A percentile compares a stretch with the other conserved stretches of the same genome.
These are phyloP conservation scores for Leishmania mexicana DNA, from an alignment of 208 protist genomes.

Conservation along the genomic window DNA sequence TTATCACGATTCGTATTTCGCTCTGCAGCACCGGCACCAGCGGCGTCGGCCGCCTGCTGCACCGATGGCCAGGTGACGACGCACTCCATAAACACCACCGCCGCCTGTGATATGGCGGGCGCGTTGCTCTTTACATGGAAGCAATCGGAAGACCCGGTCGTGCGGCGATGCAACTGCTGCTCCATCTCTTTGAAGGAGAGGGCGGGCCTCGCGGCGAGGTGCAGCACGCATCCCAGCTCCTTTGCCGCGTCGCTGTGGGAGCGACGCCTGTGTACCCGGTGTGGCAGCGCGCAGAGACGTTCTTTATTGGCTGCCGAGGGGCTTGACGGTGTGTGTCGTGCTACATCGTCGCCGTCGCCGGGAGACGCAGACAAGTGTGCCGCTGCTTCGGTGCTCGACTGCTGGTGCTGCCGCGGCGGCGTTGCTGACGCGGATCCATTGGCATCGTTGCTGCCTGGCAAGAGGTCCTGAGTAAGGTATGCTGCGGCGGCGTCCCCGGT, in stretches of 20 bases:
- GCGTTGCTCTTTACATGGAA: slow-evolving; percentile 69
- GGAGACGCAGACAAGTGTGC: not conserved
- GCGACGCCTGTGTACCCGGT: not conserved
- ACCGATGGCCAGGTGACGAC: slow-evolving; percentile 10
- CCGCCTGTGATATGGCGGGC: slow-evolving; percentile 44
- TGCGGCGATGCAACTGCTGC: slow-evolving; percentile 23
- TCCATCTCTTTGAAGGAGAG: slow-evolving; percentile 35
- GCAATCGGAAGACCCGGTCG: slow-evolving; percentile 27
- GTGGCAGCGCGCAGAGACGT: not conserved
- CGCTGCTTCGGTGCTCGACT: not conserved
- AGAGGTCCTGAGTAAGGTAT: slow-evolving; percentile 37
- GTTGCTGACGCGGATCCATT: not conserved
- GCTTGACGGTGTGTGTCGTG: not conserved
- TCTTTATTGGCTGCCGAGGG: not conserved
- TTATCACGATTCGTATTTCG: not conserved
- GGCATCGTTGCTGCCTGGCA: not conserved
- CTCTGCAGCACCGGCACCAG: not conserved
- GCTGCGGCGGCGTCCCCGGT: slow-evolving; percentile 9
- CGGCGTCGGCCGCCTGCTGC: not conserved
- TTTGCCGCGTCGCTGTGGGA: not conserved
- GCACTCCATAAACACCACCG: slow-evolving; percentile 73
- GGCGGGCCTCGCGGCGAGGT: slow-evolving; percentile 17
- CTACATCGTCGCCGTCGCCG: not conserved
- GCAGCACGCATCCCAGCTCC: slow-evolving; percentile 21
- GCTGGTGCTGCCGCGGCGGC: not conserved